Percentiles rank a stretch among this genome's conserved stretches.
Conservation (phyloP, 768 basidiomycete genomes). For the Panellus pusillus region DNA sequence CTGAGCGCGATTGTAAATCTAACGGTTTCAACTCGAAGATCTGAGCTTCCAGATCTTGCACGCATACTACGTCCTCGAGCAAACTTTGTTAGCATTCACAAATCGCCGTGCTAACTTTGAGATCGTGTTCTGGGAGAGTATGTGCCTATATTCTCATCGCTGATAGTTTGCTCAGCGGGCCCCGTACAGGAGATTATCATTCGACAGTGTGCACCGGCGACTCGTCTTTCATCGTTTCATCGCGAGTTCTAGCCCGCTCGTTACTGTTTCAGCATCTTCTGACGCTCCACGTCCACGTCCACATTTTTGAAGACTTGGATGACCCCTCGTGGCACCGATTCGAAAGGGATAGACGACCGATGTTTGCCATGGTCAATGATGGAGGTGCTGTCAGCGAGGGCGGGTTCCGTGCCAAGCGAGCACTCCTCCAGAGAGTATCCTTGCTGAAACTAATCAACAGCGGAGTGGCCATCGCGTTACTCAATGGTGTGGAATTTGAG, state of each 20-base stretch:
- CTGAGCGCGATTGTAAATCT: background rate
- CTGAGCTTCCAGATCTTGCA: constrained; percentile 63
- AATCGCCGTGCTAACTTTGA: constrained; percentile 57
- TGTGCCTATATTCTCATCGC: constrained; percentile 1
- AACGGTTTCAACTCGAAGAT: constrained; percentile 33
- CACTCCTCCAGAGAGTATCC: constrained; percentile 50
- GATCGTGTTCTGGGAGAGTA: constrained; percentile 64
- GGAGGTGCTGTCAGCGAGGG: constrained; percentile 35
- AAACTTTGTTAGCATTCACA: constrained; percentile 47
- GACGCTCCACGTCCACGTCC: constrained; percentile 40
- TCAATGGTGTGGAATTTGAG: constrained; percentile 57
- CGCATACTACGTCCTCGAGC: constrained; percentile 55
- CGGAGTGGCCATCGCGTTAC: constrained; percentile 49
- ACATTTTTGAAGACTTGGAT: constrained; percentile 43
- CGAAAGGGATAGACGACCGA: constrained; percentile 47
- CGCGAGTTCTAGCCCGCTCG: constrained; percentile 52
- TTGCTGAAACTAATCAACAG: constrained; percentile 48
- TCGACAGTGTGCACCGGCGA: constrained; percentile 39
- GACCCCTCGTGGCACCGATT: constrained; percentile 55
- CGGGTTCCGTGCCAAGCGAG: constrained; percentile 22
- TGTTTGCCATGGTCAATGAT: constrained; percentile 64
- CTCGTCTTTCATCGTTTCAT: constrained; percentile 37
- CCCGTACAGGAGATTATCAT: constrained; percentile 42
- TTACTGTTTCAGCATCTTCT: constrained; percentile 52
- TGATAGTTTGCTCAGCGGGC: background rate